Percentiles rank a stretch among this genome's conserved stretches.
phyloP scores from a whole-genome alignment of 805 yeast species.

The Ogataea pignaliae region DNA sequence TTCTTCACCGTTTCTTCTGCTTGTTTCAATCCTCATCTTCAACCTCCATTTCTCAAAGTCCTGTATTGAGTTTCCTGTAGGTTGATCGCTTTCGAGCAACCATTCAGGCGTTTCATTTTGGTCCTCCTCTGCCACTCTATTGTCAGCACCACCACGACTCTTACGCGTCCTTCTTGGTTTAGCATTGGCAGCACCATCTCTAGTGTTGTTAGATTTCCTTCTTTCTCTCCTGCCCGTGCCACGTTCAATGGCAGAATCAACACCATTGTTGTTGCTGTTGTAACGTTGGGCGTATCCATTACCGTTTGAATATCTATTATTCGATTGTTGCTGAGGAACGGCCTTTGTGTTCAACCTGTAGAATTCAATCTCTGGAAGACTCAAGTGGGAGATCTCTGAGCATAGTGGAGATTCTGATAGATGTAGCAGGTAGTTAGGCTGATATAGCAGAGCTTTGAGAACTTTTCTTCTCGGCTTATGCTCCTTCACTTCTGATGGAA shows the following conservation, averaged over 20 bases:
- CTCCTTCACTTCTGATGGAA: too few relatives aligned
- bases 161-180: conserved; percentile 15
- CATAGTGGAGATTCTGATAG: conserved; percentile 36
- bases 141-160: conserved; percentile 15
- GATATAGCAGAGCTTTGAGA: conserved; percentile 6
- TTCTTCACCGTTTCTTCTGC: conserved; percentile 40
- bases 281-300: neutral
- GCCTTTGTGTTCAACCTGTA: conserved; percentile 37
- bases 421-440: conserved; percentile 16
- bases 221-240: conserved; percentile 12
- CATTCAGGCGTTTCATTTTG: conserved; percentile 35
- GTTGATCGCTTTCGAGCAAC: conserved; percentile 34
- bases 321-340: neutral
- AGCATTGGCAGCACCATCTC: conserved; percentile 4
- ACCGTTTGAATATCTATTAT: conserved; percentile 2
- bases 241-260: conserved; percentile 5
- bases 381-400: conserved; percentile 27
- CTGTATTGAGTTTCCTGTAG: conserved; percentile 46
- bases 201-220: conserved; percentile 12
- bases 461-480: too few relatives aligned
- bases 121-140: conserved; percentile 12
- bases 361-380: conserved; percentile 44
- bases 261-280: conserved; percentile 11
- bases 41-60: conserved; percentile 60
- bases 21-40: conserved; percentile 47